phyloP scores from a whole-genome alignment of 441 rosid species.

The Pelargonium myrrhifolium region DNA sequence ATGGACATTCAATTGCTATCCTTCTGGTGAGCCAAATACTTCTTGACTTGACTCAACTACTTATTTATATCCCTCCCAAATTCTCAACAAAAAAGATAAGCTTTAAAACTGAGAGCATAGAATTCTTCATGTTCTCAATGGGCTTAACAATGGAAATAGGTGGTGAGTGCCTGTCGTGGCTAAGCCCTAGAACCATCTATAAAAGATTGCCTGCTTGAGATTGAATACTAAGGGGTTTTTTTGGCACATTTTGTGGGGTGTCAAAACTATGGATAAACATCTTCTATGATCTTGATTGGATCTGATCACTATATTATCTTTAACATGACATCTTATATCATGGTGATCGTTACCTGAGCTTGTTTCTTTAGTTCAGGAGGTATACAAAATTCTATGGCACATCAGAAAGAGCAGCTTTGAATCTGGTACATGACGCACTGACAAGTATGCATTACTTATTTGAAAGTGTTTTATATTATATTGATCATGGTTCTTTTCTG shows the following conservation, averaged over 20 bases:
- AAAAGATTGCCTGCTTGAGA: background rate
- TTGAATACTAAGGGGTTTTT: slow-evolving; percentile 3
- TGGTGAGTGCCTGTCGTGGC: no score
- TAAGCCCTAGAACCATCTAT: no score
- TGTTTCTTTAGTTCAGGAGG: slow-evolving; percentile 47
- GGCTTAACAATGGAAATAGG: no score
- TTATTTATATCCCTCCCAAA: no score
- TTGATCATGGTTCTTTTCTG: slow-evolving; percentile 12
- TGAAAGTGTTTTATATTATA: slow-evolving; percentile 8
- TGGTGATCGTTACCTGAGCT: slow-evolving; percentile 3
- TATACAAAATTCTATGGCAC: slow-evolving; percentile 91
- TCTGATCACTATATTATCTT: background rate
- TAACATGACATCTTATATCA: background rate
- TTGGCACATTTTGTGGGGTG: background rate
- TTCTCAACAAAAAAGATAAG: no score
- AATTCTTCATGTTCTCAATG: no score
- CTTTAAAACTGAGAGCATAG: no score
- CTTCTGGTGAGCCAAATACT: no score
- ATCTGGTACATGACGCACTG: slow-evolving; percentile 85
- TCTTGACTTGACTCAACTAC: no score
- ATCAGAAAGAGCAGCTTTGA: slow-evolving; percentile 71
- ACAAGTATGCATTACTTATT: slow-evolving; percentile 45
- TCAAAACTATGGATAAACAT: background rate
- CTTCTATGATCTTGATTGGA: background rate
- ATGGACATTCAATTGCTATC: no score